Evolutionary conservation across 2,329 filamentous ascomycete genomes (phyloP).

Genomic region (Leptoxyphium fumago): DNA sequence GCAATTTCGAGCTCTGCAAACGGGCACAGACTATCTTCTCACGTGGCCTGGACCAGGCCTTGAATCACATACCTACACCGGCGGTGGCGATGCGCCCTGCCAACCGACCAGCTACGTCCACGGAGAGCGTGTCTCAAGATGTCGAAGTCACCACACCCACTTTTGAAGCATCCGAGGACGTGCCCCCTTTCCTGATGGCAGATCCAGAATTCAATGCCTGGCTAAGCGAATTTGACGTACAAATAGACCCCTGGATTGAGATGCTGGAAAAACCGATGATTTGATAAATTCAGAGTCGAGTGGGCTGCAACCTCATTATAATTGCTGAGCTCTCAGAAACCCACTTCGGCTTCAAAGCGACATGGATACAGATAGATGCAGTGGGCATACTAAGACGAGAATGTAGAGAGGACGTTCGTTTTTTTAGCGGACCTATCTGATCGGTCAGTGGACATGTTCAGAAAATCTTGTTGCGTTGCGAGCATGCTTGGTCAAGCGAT

Average conservation of each 20-base stretch:
- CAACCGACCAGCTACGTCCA: background rate
- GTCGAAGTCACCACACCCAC: background rate
- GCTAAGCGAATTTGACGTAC: slow-evolving; percentile 2
- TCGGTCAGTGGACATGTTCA: too few species aligned
- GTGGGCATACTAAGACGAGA: too few species aligned
- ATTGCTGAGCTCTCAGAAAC: too few species aligned
- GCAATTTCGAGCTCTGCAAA: slow-evolving; percentile 4
- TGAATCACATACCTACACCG: slow-evolving; percentile 1
- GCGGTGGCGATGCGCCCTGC: background rate
- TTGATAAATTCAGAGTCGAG: too few species aligned
- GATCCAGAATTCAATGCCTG: slow-evolving; percentile 3
- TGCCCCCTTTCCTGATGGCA: background rate
- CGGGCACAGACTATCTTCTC: slow-evolving; percentile 4
- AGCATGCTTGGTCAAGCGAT: too few species aligned
- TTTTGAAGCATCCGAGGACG: background rate
- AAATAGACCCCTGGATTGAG: slow-evolving; percentile 5
- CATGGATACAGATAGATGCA: too few species aligned
- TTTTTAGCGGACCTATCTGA: too few species aligned
- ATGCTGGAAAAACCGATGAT: background rate
- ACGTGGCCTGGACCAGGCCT: slow-evolving; percentile 2
- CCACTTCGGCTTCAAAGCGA: too few species aligned
- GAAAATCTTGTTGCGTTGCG: too few species aligned
- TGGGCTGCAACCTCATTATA: too few species aligned
- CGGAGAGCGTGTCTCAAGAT: background rate
- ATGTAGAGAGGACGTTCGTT: too few species aligned